A percentile compares a stretch with the other conserved stretches of the same genome.
phyloP scores from a whole-genome alignment of 2,329 filamentous ascomycete species.

The Exophiala sp. region DNA sequence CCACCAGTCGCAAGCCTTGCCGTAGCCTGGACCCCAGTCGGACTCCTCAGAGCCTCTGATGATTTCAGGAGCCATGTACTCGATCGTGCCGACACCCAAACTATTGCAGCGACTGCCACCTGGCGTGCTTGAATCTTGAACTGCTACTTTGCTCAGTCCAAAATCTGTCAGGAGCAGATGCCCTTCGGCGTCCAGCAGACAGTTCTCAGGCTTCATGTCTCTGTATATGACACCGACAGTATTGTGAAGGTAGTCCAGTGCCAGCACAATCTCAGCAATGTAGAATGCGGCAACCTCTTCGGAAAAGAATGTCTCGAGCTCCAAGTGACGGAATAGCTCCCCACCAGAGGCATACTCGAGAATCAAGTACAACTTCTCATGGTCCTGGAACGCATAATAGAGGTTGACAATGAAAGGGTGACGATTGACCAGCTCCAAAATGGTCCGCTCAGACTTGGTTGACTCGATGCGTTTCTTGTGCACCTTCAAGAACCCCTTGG shows the following conservation, averaged over 20 bases:
- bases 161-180: slow-evolving; percentile 96
- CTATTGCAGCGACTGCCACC: slow-evolving; percentile 72
- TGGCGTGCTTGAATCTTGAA: slow-evolving; percentile 58
- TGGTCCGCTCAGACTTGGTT: slow-evolving; percentile 92
- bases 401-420: slow-evolving; percentile 98
- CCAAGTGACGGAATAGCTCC: slow-evolving; percentile 93
- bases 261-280: slow-evolving; percentile 96
- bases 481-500: slow-evolving; percentile 90
- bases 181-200: slow-evolving; percentile 83
- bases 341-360: slow-evolving; percentile 96
- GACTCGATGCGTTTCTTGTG: slow-evolving; percentile 96
- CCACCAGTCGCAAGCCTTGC: slow-evolving; percentile 98
- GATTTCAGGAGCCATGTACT: slow-evolving; percentile 99
- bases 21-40: slow-evolving; percentile 54
- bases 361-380: slow-evolving; percentile 95
- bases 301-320: slow-evolving; percentile 89
- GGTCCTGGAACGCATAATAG: slow-evolving; percentile 97
- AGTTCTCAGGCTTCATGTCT: slow-evolving; percentile 97
- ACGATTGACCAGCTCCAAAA: slow-evolving; percentile 91
- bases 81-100: slow-evolving; percentile 79
- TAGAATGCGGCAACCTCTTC: slow-evolving; percentile 91
- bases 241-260: slow-evolving; percentile 86
- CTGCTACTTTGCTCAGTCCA: slow-evolving; percentile 88
- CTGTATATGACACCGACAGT: slow-evolving; percentile 93
- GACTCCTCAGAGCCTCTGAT: slow-evolving; percentile 67